Evolutionary conservation across 305 asterid species (phyloP), one percentile per base, ranked within the genome.

Genomic region (Lippia alba): DNA sequence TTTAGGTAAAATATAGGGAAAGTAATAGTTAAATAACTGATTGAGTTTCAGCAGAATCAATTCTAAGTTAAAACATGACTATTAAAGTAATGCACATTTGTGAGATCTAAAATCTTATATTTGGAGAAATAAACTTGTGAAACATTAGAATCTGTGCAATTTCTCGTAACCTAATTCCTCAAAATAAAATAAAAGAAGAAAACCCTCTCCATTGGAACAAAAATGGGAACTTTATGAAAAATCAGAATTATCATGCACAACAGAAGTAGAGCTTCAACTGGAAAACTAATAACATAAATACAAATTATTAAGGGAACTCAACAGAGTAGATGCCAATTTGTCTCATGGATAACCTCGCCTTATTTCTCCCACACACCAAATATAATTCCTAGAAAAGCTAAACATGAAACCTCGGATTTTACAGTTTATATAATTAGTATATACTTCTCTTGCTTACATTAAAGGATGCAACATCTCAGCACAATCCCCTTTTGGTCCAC

Each of bases 401-500:
- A 55, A 70, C 51, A 70, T 19, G 49, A 36, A 67, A 75, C 73
- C 57, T 33, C 24, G 68, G 36, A 70, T 77, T 71, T 70, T 67
- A 67, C 70, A 67, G 12, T 56, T 74, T 32, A 64, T 36, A 39
- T 24, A 24, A 24, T 59, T 44, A 69, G 34, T 66, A 68, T 56
- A 50, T 60, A 66, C 44, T 17, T 56, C 5, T 76, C 66, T 44
- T 39, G 49, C 61, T 32, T 18, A 30, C 56, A 30, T 77, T 78
- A 91, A 72, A 91, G 90, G 78, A 91, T 87, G 81, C 96, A 85
- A 67, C 97, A 91, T 77, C 85, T 79, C 61, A 87, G 69, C 67
- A 83, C 86, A 33, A 87, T 69, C 63, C 96, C 97, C 73, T 89
- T 91, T 48, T 87, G 96, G 53, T 91, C 94, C 82, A 85, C 86